A percentile compares a stretch with the other conserved stretches of the same genome.
Evolutionary conservation across 108 stramenopile species (phyloP).

Genomic region (Licmophora abbreviata): DNA sequence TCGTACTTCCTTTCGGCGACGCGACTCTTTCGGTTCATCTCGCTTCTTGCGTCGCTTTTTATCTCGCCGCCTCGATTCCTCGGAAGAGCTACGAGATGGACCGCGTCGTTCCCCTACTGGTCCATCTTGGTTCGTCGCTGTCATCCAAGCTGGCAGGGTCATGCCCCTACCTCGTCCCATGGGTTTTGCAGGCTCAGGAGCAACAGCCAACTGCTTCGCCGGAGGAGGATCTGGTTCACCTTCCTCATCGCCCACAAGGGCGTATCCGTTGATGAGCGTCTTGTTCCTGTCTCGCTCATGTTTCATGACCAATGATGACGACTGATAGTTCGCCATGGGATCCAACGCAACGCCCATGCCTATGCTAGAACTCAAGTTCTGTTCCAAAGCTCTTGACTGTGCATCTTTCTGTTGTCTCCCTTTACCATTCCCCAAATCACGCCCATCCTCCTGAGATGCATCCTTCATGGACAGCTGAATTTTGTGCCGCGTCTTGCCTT

Average conservation of each 20-base stretch:
- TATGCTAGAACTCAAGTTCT: conserved; percentile 54
- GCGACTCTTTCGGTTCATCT: conserved; percentile 8
- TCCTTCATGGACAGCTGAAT: conserved; percentile 55
- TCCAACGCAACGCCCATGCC: conserved; percentile 63
- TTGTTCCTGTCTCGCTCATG: conserved; percentile 7
- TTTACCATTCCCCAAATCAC: conserved; percentile 8
- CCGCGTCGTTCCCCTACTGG: conserved; percentile 1
- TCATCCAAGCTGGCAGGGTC: conserved; percentile 66
- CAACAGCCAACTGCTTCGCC: not conserved
- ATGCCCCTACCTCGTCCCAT: conserved; percentile 56
- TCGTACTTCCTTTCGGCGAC: not conserved
- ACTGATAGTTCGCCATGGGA: conserved; percentile 43
- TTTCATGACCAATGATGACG: conserved; percentile 13
- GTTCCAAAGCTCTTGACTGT: too few species aligned
- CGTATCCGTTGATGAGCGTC: conserved; percentile 43
- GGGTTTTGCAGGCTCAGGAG: conserved; percentile 9
- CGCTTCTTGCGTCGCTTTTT: conserved; percentile 11
- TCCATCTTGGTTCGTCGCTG: conserved; percentile 8
- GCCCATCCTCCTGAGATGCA: conserved; percentile 43
- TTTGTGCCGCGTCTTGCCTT: conserved; percentile 16
- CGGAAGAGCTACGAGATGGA: not conserved
- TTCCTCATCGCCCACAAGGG: conserved; percentile 59
- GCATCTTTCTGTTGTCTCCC: conserved; percentile 6
- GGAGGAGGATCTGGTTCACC: conserved; percentile 30
- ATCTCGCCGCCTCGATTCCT: not conserved